A percentile compares a stretch with the other conserved stretches of the same genome.
Evolutionary conservation across 495 filamentous ascomycete species (phyloP).

Genomic region (Xylaria palmicola): DNA sequence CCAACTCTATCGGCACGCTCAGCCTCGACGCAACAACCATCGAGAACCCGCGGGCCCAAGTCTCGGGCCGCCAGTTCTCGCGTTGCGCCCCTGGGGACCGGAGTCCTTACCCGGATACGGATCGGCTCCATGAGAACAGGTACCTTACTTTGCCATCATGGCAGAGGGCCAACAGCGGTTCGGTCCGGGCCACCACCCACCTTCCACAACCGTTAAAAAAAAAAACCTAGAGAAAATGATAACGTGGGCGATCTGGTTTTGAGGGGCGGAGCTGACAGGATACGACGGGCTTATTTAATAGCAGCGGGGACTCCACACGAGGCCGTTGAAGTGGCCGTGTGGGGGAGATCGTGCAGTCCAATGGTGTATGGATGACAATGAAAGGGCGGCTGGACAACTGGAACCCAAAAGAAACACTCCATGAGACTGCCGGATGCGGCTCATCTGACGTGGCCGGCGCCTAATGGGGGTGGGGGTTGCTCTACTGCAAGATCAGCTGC

Average conservation of each 20-base stretch:
- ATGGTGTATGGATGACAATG: constrained; percentile 1
- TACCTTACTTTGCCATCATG: neutral
- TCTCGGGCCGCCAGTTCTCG: constrained; percentile 15
- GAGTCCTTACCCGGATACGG: constrained; percentile 9
- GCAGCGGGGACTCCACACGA: constrained; percentile 15
- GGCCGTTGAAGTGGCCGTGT: constrained; percentile 19
- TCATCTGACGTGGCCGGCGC: constrained; percentile 35
- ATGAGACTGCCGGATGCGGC: constrained; percentile 7
- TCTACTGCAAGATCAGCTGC: neutral
- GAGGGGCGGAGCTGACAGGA: neutral
- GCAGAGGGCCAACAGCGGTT: neutral
- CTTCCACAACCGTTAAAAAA: neutral
- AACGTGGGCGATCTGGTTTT: neutral
- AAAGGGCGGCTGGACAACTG: constrained; percentile 6
- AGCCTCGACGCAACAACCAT: constrained; percentile 47
- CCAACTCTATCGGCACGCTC: constrained; percentile 43
- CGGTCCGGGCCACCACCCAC: neutral
- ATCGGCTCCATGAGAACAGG: constrained; percentile 3
- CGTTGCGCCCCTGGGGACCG: neutral
- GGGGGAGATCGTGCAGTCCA: constrained; percentile 9
- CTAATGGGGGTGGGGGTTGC: constrained; percentile 23
- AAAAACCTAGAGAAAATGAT: neutral
- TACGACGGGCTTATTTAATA: constrained; percentile 7
- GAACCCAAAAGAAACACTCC: constrained; percentile 6
- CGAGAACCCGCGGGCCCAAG: constrained; percentile 36